These are phyloP conservation scores for Macrophomina phaseolina DNA, from an alignment of 2,329 filamentous ascomycete species.

Conservation along the genomic window DNA sequence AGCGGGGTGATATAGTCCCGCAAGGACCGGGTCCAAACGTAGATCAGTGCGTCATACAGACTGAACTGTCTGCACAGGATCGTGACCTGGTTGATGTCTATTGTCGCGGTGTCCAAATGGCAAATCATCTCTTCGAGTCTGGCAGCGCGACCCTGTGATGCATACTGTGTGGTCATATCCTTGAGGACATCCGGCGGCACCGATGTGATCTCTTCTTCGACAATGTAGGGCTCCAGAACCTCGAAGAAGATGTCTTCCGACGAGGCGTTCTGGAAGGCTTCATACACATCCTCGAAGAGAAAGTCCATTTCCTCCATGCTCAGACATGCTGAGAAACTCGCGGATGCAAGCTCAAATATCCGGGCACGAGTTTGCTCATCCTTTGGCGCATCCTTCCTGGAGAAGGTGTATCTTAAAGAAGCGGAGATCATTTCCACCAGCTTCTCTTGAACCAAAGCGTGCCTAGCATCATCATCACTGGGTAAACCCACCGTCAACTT, in stretches of 20 bases:
- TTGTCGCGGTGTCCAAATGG: constrained; percentile 84
- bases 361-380: constrained; percentile 62
- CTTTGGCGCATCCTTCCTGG: constrained; percentile 60
- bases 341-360: constrained; percentile 78
- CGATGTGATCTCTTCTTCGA: constrained; percentile 74
- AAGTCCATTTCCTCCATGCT: constrained; percentile 80
- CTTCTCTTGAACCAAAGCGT: constrained; percentile 84
- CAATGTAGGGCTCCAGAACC: constrained; percentile 84
- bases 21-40: constrained; percentile 94
- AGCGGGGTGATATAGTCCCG: constrained; percentile 89
- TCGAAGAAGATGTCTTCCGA: constrained; percentile 81
- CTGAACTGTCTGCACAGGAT: constrained; percentile 87
- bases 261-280: constrained; percentile 82
- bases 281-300: constrained; percentile 88
- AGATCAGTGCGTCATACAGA: constrained; percentile 93
- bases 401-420: constrained; percentile 87
- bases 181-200: constrained; percentile 87
- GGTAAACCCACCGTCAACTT: constrained; percentile 93
- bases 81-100: constrained; percentile 94
- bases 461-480: constrained; percentile 76
- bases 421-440: constrained; percentile 92
- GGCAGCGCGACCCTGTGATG: constrained; percentile 73
- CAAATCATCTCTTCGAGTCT: constrained; percentile 94
- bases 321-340: constrained; percentile 82
- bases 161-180: constrained; percentile 81